Evolutionary conservation across 2,329 filamentous ascomycete genomes (phyloP).

Genomic region (Fragosphaeria purpurea): DNA sequence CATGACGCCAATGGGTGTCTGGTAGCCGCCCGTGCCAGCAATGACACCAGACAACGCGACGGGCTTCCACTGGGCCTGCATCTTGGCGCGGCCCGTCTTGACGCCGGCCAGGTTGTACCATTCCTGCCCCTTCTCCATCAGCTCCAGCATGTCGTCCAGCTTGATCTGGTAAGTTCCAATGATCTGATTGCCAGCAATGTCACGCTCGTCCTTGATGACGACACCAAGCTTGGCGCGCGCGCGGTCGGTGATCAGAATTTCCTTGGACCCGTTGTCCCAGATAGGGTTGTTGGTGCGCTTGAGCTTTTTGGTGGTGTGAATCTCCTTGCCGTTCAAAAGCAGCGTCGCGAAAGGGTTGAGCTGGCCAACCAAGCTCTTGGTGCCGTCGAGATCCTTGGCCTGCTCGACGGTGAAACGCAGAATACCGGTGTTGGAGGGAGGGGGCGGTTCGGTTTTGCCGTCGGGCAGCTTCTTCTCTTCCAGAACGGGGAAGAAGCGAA

Average conservation of each 20-base stretch:
- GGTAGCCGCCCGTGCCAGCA: conserved; percentile 74
- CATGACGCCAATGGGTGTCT: conserved; percentile 91
- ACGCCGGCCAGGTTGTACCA: conserved; percentile 86
- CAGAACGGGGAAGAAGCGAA: conserved; percentile 92
- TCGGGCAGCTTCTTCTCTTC: conserved; percentile 61
- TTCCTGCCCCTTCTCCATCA: conserved; percentile 86
- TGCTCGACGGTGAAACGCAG: conserved; percentile 88
- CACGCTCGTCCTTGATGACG: conserved; percentile 91
- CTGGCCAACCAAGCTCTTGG: conserved; percentile 81
- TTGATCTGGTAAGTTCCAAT: conserved; percentile 93
- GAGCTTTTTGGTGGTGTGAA: conserved; percentile 81
- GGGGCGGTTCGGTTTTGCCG: conserved; percentile 68
- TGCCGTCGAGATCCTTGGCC: conserved; percentile 88
- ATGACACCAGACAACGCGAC: conserved; percentile 73
- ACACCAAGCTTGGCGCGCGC: conserved; percentile 84
- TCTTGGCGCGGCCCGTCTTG: conserved; percentile 76
- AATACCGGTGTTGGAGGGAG: conserved; percentile 89
- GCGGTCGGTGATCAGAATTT: conserved; percentile 88
- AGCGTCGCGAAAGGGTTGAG: conserved; percentile 87
- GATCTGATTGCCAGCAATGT: conserved; percentile 70
- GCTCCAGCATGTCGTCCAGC: conserved; percentile 82
- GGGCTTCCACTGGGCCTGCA: conserved; percentile 91
- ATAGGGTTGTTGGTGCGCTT: conserved; percentile 98
- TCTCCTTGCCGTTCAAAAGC: conserved; percentile 82
- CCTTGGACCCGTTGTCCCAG: conserved; percentile 86